Evolutionary conservation across 345 rosid species (phyloP).

Genomic region (Acer campestre): DNA sequence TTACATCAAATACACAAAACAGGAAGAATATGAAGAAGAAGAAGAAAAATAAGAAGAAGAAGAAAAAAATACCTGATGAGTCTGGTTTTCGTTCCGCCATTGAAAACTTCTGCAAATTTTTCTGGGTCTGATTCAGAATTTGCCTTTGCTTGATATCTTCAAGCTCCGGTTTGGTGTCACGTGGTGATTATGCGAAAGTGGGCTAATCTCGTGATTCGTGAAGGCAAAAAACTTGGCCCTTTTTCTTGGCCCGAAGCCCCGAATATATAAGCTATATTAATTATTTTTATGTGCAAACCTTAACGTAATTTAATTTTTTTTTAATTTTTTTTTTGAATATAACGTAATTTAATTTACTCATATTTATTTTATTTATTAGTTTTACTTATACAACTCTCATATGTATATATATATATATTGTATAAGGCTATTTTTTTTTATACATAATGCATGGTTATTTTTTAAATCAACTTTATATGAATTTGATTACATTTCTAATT

Average conservation of each 20-base stretch:
- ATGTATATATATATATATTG: too few species aligned
- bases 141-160: neutral
- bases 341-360: too few species aligned
- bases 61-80: neutral
- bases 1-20: neutral
- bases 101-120: neutral
- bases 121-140: conserved; percentile 7
- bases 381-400: too few species aligned
- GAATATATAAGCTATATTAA: neutral
- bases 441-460: too few species aligned
- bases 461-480: too few species aligned
- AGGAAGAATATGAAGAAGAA: neutral
- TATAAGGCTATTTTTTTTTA: too few species aligned
- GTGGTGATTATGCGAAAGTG: neutral
- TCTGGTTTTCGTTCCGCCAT: conserved; percentile 21
- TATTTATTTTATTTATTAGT: too few species aligned
- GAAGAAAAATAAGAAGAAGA: too few species aligned
- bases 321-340: too few species aligned
- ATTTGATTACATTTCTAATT: too few species aligned
- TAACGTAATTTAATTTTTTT: too few species aligned
- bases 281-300: too few species aligned
- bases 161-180: neutral
- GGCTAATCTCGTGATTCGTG: neutral
- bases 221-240: neutral
- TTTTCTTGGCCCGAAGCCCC: neutral